Evolutionary conservation across 2,329 filamentous ascomycete genomes (phyloP).

Genomic region (Calonectria leucothoes): DNA sequence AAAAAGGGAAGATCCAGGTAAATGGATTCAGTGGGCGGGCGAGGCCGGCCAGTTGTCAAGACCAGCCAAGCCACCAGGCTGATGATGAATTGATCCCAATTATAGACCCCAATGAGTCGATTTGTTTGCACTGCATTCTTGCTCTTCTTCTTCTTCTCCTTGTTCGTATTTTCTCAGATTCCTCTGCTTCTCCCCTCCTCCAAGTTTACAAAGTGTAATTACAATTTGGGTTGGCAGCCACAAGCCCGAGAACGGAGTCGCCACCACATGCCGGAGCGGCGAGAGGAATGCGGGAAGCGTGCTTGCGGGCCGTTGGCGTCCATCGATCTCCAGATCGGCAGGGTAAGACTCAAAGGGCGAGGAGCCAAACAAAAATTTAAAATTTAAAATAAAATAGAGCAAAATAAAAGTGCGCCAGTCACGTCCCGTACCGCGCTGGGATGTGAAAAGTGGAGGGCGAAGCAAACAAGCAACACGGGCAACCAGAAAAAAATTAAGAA

Average conservation of each 20-base stretch:
- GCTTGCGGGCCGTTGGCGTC: slow-evolving; percentile 39
- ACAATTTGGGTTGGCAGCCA: background rate
- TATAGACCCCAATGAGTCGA: background rate
- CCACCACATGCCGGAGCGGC: background rate
- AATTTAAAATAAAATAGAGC: background rate
- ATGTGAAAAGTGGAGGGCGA: slow-evolving; percentile 33
- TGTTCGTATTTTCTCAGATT: too few relatives aligned
- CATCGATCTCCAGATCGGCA: slow-evolving; percentile 44
- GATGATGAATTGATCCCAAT: background rate
- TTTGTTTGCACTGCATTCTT: background rate
- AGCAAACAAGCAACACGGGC: slow-evolving; percentile 3
- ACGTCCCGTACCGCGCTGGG: slow-evolving; percentile 39
- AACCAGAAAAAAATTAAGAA: too few relatives aligned
- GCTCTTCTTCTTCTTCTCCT: too few relatives aligned
- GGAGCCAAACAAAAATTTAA: background rate
- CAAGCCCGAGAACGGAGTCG: background rate
- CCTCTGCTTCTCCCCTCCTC: background rate
- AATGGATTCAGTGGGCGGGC: slow-evolving; percentile 11
- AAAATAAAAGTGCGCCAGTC: slow-evolving; percentile 38
- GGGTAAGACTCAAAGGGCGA: background rate
- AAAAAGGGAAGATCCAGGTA: slow-evolving; percentile 15
- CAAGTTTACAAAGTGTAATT: background rate
- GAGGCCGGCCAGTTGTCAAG: slow-evolving; percentile 5
- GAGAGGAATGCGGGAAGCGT: slow-evolving; percentile 33
- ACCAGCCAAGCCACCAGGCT: background rate